phyloP scores from a whole-genome alignment of 441 rosid species.

The Populus hybrid region DNA sequence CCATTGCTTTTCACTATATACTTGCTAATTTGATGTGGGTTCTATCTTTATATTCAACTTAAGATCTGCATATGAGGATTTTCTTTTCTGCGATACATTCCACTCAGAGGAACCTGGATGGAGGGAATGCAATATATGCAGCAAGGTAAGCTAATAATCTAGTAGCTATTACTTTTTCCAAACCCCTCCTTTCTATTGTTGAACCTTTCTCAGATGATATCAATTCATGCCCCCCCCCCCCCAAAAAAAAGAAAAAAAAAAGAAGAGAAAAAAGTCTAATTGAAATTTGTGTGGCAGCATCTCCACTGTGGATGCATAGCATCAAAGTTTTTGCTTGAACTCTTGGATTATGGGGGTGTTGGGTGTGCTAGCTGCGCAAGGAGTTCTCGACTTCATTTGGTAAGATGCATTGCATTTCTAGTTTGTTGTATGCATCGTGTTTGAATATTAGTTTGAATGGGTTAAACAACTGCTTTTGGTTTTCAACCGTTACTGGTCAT shows the following conservation, averaged over 20 bases:
- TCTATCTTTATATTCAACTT: background rate
- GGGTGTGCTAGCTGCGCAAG: constrained; percentile 62
- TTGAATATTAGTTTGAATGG: background rate
- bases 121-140: constrained; percentile 77
- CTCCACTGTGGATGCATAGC: constrained; percentile 97
- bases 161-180: background rate
- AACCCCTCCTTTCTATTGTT: background rate
- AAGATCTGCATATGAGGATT: constrained; percentile 74
- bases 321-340: constrained; percentile 50
- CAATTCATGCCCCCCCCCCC: background rate
- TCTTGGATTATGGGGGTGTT: constrained; percentile 81
- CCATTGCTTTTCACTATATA: constrained; percentile 4
- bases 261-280: constrained; percentile 3
- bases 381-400: constrained; percentile 39
- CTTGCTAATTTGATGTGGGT: constrained; percentile 2
- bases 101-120: constrained; percentile 84
- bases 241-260: background rate
- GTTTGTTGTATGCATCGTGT: background rate
- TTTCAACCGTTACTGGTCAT: background rate
- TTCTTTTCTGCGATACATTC: constrained; percentile 63
- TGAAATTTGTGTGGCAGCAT: constrained; percentile 45
- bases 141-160: constrained; percentile 42
- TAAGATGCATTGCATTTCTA: constrained; percentile 35
- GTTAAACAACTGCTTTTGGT: constrained; percentile 4
- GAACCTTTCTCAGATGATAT: background rate